Evolutionary conservation across 768 basidiomycete genomes (phyloP).

Genomic region (Tylopilus plumbeoviolaceoides): DNA sequence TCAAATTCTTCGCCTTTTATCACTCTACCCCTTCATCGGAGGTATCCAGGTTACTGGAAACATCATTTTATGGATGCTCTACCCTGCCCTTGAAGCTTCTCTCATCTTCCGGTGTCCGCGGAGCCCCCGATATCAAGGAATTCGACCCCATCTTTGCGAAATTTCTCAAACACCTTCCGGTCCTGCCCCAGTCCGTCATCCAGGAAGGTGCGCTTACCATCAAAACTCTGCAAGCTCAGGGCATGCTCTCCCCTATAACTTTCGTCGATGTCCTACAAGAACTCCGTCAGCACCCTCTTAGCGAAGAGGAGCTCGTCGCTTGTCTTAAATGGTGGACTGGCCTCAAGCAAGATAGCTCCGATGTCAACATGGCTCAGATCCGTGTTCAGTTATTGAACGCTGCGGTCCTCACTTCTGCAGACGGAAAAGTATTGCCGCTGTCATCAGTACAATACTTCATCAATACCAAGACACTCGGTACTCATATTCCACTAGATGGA

Average conservation of each 20-base stretch:
- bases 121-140: neutral
- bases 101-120: neutral
- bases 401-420: neutral
- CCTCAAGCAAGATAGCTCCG: neutral
- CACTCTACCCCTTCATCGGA: neutral
- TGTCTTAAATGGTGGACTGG: neutral
- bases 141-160: neutral
- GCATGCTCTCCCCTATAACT: neutral
- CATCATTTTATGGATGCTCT: neutral
- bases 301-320: neutral
- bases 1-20: neutral
- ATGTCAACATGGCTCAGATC: neutral
- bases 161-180: neutral
- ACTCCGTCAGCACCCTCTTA: neutral
- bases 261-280: neutral
- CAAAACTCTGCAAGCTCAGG: neutral
- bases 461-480: neutral
- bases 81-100: neutral
- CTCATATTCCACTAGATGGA: neutral
- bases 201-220: neutral
- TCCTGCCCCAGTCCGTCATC: neutral
- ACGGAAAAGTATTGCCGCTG: neutral
- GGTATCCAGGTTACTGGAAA: neutral
- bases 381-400: neutral
- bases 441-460: neutral